Conservation (phyloP, 1,139 yeast genomes). For the Torulaspora pretoriensis region DNA sequence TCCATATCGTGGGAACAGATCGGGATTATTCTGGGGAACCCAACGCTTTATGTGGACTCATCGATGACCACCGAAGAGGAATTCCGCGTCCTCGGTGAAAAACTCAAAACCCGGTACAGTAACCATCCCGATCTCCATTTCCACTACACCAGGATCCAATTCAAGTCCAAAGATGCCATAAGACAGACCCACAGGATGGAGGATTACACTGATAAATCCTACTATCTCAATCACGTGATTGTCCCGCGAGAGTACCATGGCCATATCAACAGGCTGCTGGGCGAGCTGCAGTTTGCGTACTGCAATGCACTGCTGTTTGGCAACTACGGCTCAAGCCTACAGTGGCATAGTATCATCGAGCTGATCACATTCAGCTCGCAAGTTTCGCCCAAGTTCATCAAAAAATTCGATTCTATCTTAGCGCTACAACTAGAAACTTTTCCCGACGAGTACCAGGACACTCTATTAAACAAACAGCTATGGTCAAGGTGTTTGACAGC, state of each 20-base stretch:
- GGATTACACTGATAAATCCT: slow-evolving; percentile 43
- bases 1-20: slow-evolving; percentile 22
- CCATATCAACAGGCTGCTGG: slow-evolving; percentile 31
- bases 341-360: slow-evolving; percentile 43
- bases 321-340: slow-evolving; percentile 44
- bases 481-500: slow-evolving; percentile 19
- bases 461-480: slow-evolving; percentile 30
- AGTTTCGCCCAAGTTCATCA: slow-evolving; percentile 19
- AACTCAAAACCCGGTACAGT: slow-evolving; percentile 25
- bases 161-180: slow-evolving; percentile 38
- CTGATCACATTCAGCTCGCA: slow-evolving; percentile 36
- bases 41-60: slow-evolving; percentile 32
- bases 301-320: slow-evolving; percentile 40
- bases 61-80: slow-evolving; percentile 43
- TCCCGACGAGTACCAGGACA: slow-evolving; percentile 41
- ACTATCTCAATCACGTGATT: slow-evolving; percentile 40
- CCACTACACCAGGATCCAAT: slow-evolving; percentile 38
- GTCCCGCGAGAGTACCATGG: slow-evolving; percentile 23
- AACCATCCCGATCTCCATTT: slow-evolving; percentile 29
- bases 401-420: slow-evolving; percentile 32
- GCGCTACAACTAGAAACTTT: slow-evolving; percentile 35
- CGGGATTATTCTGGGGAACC: slow-evolving; percentile 4
- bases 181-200: slow-evolving; percentile 37
- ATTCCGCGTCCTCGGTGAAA: slow-evolving; percentile 34
- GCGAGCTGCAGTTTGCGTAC: slow-evolving; percentile 43